A percentile compares a stretch with the other conserved stretches of the same genome.
These are phyloP conservation scores for Aspergillus carbonarius DNA, from an alignment of 2,329 filamentous ascomycete genomes.

Conservation along the genomic window DNA sequence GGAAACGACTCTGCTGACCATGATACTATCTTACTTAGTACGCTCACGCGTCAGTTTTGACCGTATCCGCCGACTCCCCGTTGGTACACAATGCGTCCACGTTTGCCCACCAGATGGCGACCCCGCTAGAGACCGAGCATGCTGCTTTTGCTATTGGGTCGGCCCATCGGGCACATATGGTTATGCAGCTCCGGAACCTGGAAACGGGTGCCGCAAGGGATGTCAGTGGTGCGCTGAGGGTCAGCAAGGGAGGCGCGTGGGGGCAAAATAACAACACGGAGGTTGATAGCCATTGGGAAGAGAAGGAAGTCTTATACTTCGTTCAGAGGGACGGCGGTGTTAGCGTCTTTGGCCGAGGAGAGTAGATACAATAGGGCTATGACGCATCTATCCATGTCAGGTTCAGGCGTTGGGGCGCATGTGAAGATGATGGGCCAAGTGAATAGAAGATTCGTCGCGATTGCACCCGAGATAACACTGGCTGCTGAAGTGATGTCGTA, in stretches of 20 bases:
- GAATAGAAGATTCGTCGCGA: conserved; percentile 2
- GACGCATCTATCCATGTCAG: background rate
- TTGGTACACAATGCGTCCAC: conserved; percentile 55
- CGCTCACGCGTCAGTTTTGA: conserved; percentile 65
- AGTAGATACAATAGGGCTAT: conserved; percentile 38
- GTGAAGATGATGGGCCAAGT: conserved; percentile 11
- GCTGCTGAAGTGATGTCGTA: conserved; percentile 4
- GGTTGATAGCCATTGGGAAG: conserved; percentile 36
- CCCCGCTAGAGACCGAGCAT: conserved; percentile 68
- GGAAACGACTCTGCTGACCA: conserved; percentile 4
- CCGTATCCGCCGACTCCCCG: conserved; percentile 70
- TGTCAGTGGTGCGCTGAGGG: conserved; percentile 81
- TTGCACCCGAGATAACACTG: background rate
- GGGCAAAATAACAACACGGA: conserved; percentile 32
- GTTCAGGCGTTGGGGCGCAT: conserved; percentile 7
- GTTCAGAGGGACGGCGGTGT: conserved; percentile 76
- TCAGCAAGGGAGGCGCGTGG: conserved; percentile 60
- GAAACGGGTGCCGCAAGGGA: conserved; percentile 89
- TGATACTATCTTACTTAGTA: conserved; percentile 42
- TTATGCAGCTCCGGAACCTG: conserved; percentile 71
- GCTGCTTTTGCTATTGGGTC: conserved; percentile 68
- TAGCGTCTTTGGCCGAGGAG: conserved; percentile 80
- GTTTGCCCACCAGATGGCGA: conserved; percentile 49
- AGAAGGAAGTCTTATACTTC: conserved; percentile 77
- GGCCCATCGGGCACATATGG: conserved; percentile 71